phyloP scores from a whole-genome alignment of 306 rosid genomes.

The Dalbergia oliveri region DNA sequence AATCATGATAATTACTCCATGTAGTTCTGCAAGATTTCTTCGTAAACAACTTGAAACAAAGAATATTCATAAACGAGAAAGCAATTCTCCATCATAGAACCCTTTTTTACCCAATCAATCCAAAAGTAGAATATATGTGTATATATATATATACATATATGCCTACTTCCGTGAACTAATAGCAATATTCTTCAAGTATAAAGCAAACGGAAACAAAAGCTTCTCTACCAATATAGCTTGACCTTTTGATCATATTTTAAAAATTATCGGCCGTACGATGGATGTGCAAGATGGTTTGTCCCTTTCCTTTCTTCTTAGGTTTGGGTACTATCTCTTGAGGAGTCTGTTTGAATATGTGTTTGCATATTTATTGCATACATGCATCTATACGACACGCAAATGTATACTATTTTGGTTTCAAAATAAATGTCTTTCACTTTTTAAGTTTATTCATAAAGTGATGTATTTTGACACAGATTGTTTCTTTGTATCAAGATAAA shows the following conservation, averaged over 20 bases:
- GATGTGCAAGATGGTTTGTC: constrained; percentile 39
- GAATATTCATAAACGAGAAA: constrained; percentile 9
- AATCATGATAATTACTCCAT: background rate
- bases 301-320: background rate
- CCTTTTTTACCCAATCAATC: background rate
- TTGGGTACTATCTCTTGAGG: background rate
- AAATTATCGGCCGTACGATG: constrained; percentile 10
- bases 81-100: background rate
- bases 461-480: too few relatives aligned
- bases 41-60: background rate
- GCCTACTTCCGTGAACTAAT: constrained; percentile 6
- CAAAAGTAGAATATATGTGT: constrained; percentile 37
- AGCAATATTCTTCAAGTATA: constrained; percentile 36
- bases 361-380: background rate
- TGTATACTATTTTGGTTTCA: too few relatives aligned
- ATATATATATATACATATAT: too few relatives aligned
- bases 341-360: background rate
- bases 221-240: background rate
- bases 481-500: too few relatives aligned
- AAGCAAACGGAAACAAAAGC: constrained; percentile 10
- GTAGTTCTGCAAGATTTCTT: background rate
- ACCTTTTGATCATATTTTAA: background rate
- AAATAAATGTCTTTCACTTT: too few relatives aligned
- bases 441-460: too few relatives aligned
- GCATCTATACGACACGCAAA: background rate